phyloP scores from a whole-genome alignment of 2,329 filamentous ascomycete genomes.

The Alternaria solani region DNA sequence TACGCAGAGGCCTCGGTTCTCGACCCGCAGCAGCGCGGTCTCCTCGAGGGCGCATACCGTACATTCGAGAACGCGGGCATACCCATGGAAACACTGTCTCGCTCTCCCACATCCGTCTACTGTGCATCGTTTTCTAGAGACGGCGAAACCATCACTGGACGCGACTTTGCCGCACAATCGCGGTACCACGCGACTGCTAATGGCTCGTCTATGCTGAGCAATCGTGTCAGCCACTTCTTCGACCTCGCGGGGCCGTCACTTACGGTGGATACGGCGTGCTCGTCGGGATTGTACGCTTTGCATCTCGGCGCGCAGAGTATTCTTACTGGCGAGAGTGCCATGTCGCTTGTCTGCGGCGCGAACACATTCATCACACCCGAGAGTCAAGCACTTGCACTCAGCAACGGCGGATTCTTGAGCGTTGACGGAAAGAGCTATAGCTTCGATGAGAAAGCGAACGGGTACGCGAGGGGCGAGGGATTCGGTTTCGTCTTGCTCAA shows the following conservation, averaged over 20 bases:
- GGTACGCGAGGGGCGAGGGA: conserved; percentile 70
- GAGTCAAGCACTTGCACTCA: conserved; percentile 12
- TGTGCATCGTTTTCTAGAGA: conserved; percentile 14
- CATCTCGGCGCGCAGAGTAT: conserved; percentile 34
- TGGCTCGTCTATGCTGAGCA: conserved; percentile 34
- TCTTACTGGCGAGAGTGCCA: conserved; percentile 29
- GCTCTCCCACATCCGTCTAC: conserved; percentile 22
- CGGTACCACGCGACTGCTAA: conserved; percentile 19
- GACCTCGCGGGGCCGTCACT: conserved; percentile 29
- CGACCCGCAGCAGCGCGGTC: conserved; percentile 32
- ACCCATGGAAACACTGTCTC: conserved; percentile 10
- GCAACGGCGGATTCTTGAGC: conserved; percentile 5
- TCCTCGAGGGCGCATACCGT: conserved; percentile 33
- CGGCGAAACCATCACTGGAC: conserved; percentile 5
- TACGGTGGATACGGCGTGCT: conserved; percentile 36
- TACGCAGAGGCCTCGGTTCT: conserved; percentile 10
- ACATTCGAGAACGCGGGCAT: conserved; percentile 33
- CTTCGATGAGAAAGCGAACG: conserved; percentile 55
- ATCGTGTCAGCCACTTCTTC: conserved; percentile 30
- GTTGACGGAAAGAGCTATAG: conserved; percentile 4
- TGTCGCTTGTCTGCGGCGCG: conserved; percentile 14
- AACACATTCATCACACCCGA: conserved; percentile 11
- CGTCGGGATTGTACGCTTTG: conserved; percentile 25
- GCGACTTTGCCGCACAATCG: conserved; percentile 8
- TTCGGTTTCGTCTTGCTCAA: conserved; percentile 64